These are phyloP conservation scores for Candida peoriensis DNA, from an alignment of 805 yeast species.

Conservation along the genomic window DNA sequence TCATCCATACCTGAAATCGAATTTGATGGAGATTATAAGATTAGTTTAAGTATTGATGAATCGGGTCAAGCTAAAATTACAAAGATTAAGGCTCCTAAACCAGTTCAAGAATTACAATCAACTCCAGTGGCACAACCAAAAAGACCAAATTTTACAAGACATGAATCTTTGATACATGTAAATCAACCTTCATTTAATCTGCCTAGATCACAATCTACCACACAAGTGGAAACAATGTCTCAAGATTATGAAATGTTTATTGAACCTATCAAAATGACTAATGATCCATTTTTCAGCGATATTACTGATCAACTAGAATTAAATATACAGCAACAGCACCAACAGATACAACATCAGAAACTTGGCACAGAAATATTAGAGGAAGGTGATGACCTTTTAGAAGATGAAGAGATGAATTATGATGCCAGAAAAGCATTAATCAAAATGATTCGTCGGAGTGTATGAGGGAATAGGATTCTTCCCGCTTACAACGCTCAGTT, in stretches of 20 bases:
- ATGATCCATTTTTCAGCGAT: constrained; percentile 17
- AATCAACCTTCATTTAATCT: constrained; percentile 6
- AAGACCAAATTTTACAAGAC: constrained; percentile 15
- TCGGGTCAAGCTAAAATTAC: constrained; percentile 21
- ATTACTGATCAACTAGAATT: constrained; percentile 13
- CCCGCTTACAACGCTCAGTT: no score
- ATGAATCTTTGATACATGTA: constrained; percentile 15
- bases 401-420: constrained; percentile 14
- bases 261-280: constrained; percentile 19
- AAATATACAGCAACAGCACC: neutral
- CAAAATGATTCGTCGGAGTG: constrained; percentile 24
- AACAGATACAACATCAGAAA: constrained; percentile 3
- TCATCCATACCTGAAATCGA: neutral
- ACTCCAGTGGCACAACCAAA: constrained; percentile 2
- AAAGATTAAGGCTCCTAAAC: constrained; percentile 8
- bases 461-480: constrained; percentile 4
- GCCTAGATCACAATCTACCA: constrained; percentile 14
- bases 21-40: constrained; percentile 6
- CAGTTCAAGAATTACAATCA: neutral
- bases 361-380: constrained; percentile 5
- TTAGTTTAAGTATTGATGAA: constrained; percentile 21
- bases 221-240: constrained; percentile 7
- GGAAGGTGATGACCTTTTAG: constrained; percentile 11
- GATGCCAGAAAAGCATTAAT: constrained; percentile 27
- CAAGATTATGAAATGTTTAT: constrained; percentile 16